phyloP scores from a whole-genome alignment of 2,329 filamentous ascomycete genomes.

The Laburnicola sp. region DNA sequence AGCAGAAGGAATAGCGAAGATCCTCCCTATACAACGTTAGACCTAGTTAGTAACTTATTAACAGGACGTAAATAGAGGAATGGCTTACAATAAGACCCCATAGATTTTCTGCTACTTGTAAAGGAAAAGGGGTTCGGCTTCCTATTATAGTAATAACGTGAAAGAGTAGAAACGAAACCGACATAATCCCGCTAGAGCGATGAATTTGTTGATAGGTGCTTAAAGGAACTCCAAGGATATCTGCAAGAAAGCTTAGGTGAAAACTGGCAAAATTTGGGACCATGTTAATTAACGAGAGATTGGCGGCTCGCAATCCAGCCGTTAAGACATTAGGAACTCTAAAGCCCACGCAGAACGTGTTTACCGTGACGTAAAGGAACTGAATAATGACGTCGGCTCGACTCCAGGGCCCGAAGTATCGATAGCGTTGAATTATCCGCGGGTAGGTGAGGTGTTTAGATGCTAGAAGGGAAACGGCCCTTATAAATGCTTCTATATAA shows the following conservation, averaged over 20 bases:
- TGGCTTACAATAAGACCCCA: too few relatives aligned
- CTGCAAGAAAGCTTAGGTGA: conserved; percentile 13
- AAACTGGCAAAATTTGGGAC: conserved; percentile 10
- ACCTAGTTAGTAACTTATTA: conserved; percentile 8
- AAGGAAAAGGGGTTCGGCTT: too few relatives aligned
- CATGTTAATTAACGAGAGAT: conserved; percentile 13
- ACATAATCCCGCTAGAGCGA: conserved; percentile 11
- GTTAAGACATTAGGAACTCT: conserved; percentile 9
- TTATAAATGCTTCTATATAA: conserved; percentile 13
- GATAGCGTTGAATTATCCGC: conserved; percentile 8
- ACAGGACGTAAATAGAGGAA: conserved; percentile 10
- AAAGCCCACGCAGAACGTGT: conserved; percentile 9
- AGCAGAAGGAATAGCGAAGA: conserved; percentile 11
- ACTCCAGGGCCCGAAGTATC: conserved; percentile 12
- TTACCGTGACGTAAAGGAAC: conserved; percentile 10
- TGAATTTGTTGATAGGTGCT: conserved; percentile 11
- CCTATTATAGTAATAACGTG: conserved; percentile 11
- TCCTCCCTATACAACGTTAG: conserved; percentile 7
- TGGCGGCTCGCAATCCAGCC: conserved; percentile 8
- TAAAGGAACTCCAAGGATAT: conserved; percentile 14
- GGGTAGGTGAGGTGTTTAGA: conserved; percentile 12
- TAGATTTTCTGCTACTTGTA: too few relatives aligned
- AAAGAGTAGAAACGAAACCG: conserved; percentile 8
- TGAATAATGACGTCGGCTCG: conserved; percentile 8
- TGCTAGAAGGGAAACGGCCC: conserved; percentile 10